Evolutionary conservation across 1,284 basidiomycete genomes (phyloP).

Genomic region (Heterobasidion irregulare): DNA sequence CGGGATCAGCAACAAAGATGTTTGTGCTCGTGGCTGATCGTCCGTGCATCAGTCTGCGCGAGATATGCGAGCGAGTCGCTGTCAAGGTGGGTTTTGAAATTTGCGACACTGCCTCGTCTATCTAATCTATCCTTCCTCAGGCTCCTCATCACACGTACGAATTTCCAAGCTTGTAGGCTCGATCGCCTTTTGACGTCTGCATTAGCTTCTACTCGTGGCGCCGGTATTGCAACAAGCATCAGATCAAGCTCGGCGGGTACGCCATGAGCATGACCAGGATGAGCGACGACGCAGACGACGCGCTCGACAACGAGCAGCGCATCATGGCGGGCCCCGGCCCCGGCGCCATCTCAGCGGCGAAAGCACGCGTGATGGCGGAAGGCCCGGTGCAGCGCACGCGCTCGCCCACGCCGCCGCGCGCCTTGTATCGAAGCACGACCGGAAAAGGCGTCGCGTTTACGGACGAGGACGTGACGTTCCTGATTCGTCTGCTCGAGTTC

Average conservation of each 20-base stretch:
- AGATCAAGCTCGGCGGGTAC: conserved; percentile 75
- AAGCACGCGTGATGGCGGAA: conserved; percentile 32
- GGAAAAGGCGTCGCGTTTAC: conserved; percentile 83
- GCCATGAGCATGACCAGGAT: conserved; percentile 44
- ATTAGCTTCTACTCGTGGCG: conserved; percentile 80
- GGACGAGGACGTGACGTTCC: conserved; percentile 65
- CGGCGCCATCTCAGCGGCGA: conserved; percentile 35
- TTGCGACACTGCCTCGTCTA: background rate
- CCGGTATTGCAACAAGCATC: conserved; percentile 81
- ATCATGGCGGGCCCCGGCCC: conserved; percentile 28
- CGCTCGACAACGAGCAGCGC: conserved; percentile 26
- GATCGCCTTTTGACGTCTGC: conserved; percentile 3
- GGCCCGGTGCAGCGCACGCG: conserved; percentile 35
- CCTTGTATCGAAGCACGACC: conserved; percentile 72
- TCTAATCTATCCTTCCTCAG: conserved; percentile 22
- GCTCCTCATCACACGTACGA: conserved; percentile 75
- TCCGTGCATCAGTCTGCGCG: conserved; percentile 39
- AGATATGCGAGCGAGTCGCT: conserved; percentile 78
- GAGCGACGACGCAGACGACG: conserved; percentile 23
- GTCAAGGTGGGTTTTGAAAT: conserved; percentile 43
- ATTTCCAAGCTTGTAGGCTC: background rate
- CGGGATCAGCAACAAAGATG: background rate
- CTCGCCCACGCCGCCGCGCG: conserved; percentile 70
- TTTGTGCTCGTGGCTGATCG: background rate
- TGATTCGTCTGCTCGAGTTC: conserved; percentile 68